These are phyloP conservation scores for Leccinum ochraceum DNA, from an alignment of 768 basidiomycete species.

Conservation along the genomic window DNA sequence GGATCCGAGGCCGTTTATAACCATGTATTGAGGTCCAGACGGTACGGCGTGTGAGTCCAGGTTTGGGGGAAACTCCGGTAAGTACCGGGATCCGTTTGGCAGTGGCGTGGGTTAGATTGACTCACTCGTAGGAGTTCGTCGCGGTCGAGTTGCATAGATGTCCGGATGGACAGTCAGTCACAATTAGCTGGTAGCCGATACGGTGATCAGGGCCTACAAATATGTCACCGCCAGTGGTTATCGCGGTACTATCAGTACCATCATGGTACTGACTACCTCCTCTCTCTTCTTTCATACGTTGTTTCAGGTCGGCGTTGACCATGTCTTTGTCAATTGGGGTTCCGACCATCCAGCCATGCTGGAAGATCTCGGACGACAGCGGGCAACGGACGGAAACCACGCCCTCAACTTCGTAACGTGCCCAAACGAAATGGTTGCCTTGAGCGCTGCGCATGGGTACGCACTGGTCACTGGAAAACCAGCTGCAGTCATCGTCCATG, in stretches of 20 bases:
- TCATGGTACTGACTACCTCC: slow-evolving; percentile 55
- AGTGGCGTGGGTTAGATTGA: too few species aligned
- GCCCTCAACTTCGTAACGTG: slow-evolving; percentile 60
- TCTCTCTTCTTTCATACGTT: slow-evolving; percentile 62
- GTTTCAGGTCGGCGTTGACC: slow-evolving; percentile 57
- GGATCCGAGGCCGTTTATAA: too few species aligned
- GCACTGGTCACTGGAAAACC: slow-evolving; percentile 65
- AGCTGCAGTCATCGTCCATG: slow-evolving; percentile 73
- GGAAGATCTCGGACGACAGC: slow-evolving; percentile 65
- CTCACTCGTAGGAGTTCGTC: too few species aligned
- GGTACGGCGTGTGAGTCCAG: too few species aligned
- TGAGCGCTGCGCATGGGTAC: slow-evolving; percentile 69
- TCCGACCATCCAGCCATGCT: slow-evolving; percentile 73
- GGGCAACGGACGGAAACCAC: slow-evolving; percentile 38
- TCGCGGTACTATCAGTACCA: background rate
- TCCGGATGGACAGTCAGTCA: too few species aligned
- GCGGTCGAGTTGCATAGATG: too few species aligned
- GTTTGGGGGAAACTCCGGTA: too few species aligned
- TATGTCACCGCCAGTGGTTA: background rate
- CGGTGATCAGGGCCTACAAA: background rate
- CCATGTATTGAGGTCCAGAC: too few species aligned
- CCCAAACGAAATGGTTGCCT: slow-evolving; percentile 76
- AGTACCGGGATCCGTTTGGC: too few species aligned
- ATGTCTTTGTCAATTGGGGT: slow-evolving; percentile 77
- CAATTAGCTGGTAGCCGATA: too few species aligned